Evolutionary conservation across 2,329 filamentous ascomycete species (phyloP).

Genomic region (Ascochyta rabiei): DNA sequence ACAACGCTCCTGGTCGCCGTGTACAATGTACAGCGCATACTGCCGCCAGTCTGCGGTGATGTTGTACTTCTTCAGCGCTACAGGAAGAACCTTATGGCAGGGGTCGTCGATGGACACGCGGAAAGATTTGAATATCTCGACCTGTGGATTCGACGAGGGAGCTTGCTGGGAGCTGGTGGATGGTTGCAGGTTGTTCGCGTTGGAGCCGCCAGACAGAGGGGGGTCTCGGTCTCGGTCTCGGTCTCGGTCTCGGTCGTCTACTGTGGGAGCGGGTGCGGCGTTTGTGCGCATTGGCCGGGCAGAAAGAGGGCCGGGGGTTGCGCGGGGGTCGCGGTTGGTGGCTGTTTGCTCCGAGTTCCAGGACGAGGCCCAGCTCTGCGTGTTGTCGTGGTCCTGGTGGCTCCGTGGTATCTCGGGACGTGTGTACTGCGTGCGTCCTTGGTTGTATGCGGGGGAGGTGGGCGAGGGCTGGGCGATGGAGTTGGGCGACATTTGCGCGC

Average conservation of each 20-base stretch:
- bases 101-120: slow-evolving; percentile 97
- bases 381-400: slow-evolving; percentile 41
- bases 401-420: slow-evolving; percentile 37
- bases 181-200: slow-evolving; percentile 30
- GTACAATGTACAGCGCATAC: slow-evolving; percentile 97
- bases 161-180: slow-evolving; percentile 30
- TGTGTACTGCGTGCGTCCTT: slow-evolving; percentile 38
- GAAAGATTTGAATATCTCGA: slow-evolving; percentile 99
- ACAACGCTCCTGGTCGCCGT: slow-evolving; percentile 97
- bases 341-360: slow-evolving; percentile 38
- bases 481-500: slow-evolving; percentile 50
- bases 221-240: slow-evolving; percentile 42
- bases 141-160: slow-evolving; percentile 57
- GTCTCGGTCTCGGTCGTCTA: slow-evolving; percentile 41
- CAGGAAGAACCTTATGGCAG: slow-evolving; percentile 94
- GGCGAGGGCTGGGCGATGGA: slow-evolving; percentile 54
- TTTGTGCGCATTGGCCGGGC: slow-evolving; percentile 40
- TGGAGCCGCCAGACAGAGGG: slow-evolving; percentile 45
- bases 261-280: slow-evolving; percentile 36
- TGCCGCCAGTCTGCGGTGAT: slow-evolving; percentile 98
- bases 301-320: slow-evolving; percentile 40
- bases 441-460: slow-evolving; percentile 57
- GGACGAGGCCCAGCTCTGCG: slow-evolving; percentile 31
- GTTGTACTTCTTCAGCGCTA: slow-evolving; percentile 96
- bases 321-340: slow-evolving; percentile 40